A percentile compares a stretch with the other conserved stretches of the same genome.
These are phyloP conservation scores for Waitea zeae DNA, from an alignment of 1,284 basidiomycete species.

Conservation along the genomic window DNA sequence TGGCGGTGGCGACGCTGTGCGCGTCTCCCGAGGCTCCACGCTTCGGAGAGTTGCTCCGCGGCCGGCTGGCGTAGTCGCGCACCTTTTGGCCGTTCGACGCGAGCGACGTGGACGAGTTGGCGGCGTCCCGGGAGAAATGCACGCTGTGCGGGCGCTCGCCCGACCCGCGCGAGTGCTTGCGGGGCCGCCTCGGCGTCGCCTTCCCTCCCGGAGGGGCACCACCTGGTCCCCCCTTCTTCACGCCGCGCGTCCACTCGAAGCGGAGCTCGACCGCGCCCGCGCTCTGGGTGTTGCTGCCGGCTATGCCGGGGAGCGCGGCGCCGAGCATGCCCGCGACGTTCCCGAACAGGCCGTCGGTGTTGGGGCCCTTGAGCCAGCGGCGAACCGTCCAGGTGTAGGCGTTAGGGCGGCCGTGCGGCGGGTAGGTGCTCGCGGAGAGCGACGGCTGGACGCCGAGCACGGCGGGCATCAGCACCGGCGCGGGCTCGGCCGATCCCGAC, in stretches of 20 bases:
- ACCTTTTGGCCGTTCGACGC: background rate
- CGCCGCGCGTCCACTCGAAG: conserved; percentile 57
- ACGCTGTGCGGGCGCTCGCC: background rate
- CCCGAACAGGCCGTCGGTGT: conserved; percentile 19
- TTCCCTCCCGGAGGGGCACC: background rate
- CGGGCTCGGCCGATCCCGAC: conserved; percentile 5
- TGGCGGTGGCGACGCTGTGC: conserved; percentile 6
- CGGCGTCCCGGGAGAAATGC: background rate
- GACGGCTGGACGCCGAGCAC: conserved; percentile 50
- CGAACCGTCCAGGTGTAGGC: conserved; percentile 75
- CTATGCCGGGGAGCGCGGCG: background rate
- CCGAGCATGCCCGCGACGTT: conserved; percentile 21
- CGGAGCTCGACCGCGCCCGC: conserved; percentile 33
- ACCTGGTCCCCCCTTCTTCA: conserved; percentile 8
- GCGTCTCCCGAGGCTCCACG: too few relatives aligned
- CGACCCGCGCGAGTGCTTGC: background rate
- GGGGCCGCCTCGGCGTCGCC: background rate
- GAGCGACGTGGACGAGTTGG: too few relatives aligned
- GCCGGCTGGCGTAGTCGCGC: conserved; percentile 1
- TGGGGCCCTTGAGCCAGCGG: conserved; percentile 54
- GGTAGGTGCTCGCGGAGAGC: conserved; percentile 20
- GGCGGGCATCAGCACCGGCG: conserved; percentile 25
- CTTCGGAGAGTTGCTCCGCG: too few relatives aligned
- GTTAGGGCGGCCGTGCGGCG: conserved; percentile 27
- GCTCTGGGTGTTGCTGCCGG: background rate